These are phyloP conservation scores for Parmelia sp. DNA, from an alignment of 495 filamentous ascomycete genomes.

Conservation along the genomic window DNA sequence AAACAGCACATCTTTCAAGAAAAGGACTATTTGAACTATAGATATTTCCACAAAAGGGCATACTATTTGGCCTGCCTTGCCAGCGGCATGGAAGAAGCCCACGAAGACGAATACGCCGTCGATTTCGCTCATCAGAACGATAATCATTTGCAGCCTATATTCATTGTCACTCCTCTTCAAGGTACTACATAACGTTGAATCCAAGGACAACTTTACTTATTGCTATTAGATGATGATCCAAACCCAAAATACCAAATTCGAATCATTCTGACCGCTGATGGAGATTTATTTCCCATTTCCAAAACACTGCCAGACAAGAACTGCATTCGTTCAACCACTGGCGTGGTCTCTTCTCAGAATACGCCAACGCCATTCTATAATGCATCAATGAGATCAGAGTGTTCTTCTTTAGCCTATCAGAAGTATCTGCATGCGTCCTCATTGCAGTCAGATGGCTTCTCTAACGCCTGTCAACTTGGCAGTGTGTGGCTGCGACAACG, in stretches of 20 bases:
- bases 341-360: constrained; percentile 31
- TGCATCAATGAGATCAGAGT: constrained; percentile 73
- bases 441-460: constrained; percentile 62
- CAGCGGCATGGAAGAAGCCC: constrained; percentile 53
- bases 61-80: constrained; percentile 83
- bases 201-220: neutral
- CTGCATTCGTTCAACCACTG: constrained; percentile 53
- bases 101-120: constrained; percentile 48
- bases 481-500: constrained; percentile 85
- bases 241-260: constrained; percentile 54
- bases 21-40: constrained; percentile 88
- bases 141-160: constrained; percentile 68
- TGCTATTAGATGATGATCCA: constrained; percentile 20
- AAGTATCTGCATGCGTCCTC: constrained; percentile 60
- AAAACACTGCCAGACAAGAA: constrained; percentile 67
- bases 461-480: constrained; percentile 78
- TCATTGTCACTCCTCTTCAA: constrained; percentile 47
- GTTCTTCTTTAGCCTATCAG: constrained; percentile 62
- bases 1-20: constrained; percentile 65
- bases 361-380: constrained; percentile 82
- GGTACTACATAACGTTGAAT: constrained; percentile 9
- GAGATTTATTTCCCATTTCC: constrained; percentile 55
- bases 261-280: constrained; percentile 68
- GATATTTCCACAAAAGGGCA: constrained; percentile 91
- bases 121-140: constrained; percentile 65